Conservation (phyloP, 2,329 filamentous ascomycete species). For the Fusarium humuli region DNA sequence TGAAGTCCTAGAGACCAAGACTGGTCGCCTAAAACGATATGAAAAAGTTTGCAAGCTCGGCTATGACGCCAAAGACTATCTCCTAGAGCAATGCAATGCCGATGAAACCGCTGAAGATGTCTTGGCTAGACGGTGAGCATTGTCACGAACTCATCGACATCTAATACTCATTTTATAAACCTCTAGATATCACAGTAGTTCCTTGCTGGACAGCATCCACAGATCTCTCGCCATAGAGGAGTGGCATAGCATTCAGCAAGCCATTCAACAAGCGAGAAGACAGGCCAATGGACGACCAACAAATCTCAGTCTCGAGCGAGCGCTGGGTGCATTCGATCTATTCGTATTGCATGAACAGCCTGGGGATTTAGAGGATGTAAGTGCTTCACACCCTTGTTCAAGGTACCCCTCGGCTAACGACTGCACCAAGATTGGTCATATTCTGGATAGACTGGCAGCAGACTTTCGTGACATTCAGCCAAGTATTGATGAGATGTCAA, state of each 20-base stretch:
- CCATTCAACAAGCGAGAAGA: constrained; percentile 40
- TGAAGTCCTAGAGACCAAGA: constrained; percentile 76
- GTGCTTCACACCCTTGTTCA: constrained; percentile 38
- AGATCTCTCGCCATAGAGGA: constrained; percentile 80
- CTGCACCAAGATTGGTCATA: constrained; percentile 64
- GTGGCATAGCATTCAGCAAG: constrained; percentile 67
- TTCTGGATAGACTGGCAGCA: constrained; percentile 72
- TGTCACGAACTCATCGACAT: constrained; percentile 47
- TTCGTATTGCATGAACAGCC: constrained; percentile 81
- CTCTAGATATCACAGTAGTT: constrained; percentile 77
- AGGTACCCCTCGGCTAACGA: constrained; percentile 17
- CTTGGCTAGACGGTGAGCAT: constrained; percentile 73
- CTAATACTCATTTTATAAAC: constrained; percentile 9
- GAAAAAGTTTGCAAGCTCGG: constrained; percentile 78
- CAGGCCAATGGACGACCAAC: constrained; percentile 51
- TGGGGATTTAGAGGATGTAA: constrained; percentile 79
- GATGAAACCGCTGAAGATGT: constrained; percentile 75
- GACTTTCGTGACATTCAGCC: constrained; percentile 66
- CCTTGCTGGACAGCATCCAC: constrained; percentile 82
- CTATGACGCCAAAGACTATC: constrained; percentile 89
- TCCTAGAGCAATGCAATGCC: constrained; percentile 73
- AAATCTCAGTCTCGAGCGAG: constrained; percentile 70
- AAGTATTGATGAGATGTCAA: constrained; percentile 66
- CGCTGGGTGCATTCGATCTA: constrained; percentile 86
- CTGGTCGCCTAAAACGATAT: constrained; percentile 75